These are phyloP conservation scores for Phytophthora foliorum DNA, from an alignment of 352 stramenopile species.

Conservation along the genomic window DNA sequence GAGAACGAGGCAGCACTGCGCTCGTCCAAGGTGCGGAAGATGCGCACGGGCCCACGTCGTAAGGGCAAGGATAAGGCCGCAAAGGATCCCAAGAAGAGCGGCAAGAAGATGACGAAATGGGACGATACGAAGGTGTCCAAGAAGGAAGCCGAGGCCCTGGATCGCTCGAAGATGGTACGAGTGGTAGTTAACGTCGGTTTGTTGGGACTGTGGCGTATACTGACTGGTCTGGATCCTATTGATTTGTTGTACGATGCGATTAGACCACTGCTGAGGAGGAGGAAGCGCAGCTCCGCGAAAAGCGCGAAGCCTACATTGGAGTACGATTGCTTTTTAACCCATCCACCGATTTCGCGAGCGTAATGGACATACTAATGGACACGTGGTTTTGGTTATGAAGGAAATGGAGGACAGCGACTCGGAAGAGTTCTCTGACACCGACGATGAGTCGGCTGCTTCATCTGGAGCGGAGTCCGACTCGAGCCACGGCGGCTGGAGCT, in stretches of 20 bases:
- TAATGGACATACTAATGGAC: conserved; percentile 1
- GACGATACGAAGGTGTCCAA: conserved; percentile 88
- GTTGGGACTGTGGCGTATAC: not conserved
- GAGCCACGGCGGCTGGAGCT: conserved; percentile 76
- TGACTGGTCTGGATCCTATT: not conserved
- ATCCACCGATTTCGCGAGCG: not conserved
- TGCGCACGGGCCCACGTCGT: conserved; percentile 71
- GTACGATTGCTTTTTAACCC: conserved; percentile 42
- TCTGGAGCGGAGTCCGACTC: conserved; percentile 79
- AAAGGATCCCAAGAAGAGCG: conserved; percentile 68
- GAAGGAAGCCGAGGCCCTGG: conserved; percentile 81
- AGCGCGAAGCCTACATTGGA: conserved; percentile 86
- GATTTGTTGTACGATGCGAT: not conserved
- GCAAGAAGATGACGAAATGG: conserved; percentile 89
- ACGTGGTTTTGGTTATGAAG: conserved; percentile 26
- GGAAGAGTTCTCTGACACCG: conserved; percentile 72
- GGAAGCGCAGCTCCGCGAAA: conserved; percentile 71
- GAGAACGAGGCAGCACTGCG: conserved; percentile 57
- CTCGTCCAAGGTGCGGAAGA: conserved; percentile 53
- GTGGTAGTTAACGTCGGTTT: not conserved
- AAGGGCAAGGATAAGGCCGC: conserved; percentile 71
- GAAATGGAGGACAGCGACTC: conserved; percentile 76
- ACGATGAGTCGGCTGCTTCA: conserved; percentile 74
- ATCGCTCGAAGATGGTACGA: conserved; percentile 75
- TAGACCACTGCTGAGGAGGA: conserved; percentile 79